These are phyloP conservation scores for Digitaria exilis DNA, from an alignment of 202 grass and related monocot genomes.

Conservation along the genomic window DNA sequence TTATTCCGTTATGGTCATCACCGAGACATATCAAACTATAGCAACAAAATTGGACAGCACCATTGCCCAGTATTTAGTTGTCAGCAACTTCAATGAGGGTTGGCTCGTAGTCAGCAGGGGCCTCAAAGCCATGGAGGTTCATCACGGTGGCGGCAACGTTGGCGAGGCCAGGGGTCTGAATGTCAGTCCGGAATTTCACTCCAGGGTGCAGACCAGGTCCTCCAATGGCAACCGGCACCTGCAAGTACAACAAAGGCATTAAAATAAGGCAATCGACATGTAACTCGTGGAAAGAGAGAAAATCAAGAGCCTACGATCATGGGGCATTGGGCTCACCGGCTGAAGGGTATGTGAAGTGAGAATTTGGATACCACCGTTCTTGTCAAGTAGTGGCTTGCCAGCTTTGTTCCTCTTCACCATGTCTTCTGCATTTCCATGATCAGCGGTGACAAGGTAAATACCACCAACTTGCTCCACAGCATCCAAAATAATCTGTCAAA, in stretches of 20 bases:
- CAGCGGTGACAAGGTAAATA: constrained; percentile 94
- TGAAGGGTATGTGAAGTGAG: constrained; percentile 97
- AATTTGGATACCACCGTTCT: constrained; percentile 81
- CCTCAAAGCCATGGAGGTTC: constrained; percentile 89
- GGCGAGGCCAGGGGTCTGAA: constrained; percentile 73
- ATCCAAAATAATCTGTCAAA: constrained; percentile 84
- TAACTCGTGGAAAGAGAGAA: not conserved
- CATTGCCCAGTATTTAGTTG: constrained; percentile 46
- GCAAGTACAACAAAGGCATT: constrained; percentile 35
- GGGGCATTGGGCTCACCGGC: constrained; percentile 57
- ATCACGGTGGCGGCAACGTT: constrained; percentile 94
- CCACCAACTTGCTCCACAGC: constrained; percentile 88
- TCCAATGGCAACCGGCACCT: constrained; percentile 97
- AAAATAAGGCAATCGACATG: not conserved
- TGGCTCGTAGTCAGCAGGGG: constrained; percentile 77
- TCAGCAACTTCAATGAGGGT: constrained; percentile 86
- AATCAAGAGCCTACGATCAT: not conserved
- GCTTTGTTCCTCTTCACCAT: constrained; percentile 98
- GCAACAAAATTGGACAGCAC: constrained; percentile 46
- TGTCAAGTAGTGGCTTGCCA: constrained; percentile 69
- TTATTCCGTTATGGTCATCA: constrained; percentile 33
- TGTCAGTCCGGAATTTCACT: constrained; percentile 68
- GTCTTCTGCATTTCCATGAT: constrained; percentile 98
- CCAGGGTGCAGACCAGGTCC: constrained; percentile 81
- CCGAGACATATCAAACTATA: constrained; percentile 42